Conservation (phyloP, 1,284 basidiomycete genomes). For the Ceratobasidium sp. region DNA sequence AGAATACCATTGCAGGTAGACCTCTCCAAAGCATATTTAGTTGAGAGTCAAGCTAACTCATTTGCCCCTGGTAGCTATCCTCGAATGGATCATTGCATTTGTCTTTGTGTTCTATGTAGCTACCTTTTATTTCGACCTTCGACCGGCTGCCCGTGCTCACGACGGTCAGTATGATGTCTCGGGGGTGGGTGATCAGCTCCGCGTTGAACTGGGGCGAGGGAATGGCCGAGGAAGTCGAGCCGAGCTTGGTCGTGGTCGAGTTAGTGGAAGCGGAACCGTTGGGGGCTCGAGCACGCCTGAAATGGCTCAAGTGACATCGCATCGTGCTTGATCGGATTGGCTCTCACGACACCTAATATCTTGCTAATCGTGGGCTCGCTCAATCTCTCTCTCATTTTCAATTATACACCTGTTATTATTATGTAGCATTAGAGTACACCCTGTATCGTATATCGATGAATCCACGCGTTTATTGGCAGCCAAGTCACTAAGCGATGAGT, state of each 20-base stretch:
- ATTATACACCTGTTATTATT: no score
- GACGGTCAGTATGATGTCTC: constrained; percentile 31
- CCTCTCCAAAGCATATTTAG: constrained; percentile 12
- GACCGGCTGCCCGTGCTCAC: constrained; percentile 6
- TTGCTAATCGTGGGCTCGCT: no score
- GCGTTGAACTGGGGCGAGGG: not conserved
- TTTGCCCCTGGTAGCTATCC: constrained; percentile 52
- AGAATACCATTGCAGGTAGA: constrained; percentile 60
- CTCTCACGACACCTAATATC: no score
- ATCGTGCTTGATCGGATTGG: not conserved
- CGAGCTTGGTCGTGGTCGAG: not conserved
- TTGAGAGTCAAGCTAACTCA: not conserved
- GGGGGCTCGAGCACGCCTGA: not conserved
- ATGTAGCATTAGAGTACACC: no score
- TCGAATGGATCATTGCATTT: constrained; percentile 76
- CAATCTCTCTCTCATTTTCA: no score
- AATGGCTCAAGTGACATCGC: constrained; percentile 6
- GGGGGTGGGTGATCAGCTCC: not conserved
- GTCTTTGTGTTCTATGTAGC: constrained; percentile 73
- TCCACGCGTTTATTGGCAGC: no score
- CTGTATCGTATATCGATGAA: no score
- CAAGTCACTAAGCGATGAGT: no score
- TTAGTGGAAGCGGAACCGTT: not conserved
- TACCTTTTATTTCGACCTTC: constrained; percentile 71
- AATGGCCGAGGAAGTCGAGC: not conserved